phyloP scores from a whole-genome alignment of 2,329 filamentous ascomycete species.

The Xylariaceae sp. region DNA sequence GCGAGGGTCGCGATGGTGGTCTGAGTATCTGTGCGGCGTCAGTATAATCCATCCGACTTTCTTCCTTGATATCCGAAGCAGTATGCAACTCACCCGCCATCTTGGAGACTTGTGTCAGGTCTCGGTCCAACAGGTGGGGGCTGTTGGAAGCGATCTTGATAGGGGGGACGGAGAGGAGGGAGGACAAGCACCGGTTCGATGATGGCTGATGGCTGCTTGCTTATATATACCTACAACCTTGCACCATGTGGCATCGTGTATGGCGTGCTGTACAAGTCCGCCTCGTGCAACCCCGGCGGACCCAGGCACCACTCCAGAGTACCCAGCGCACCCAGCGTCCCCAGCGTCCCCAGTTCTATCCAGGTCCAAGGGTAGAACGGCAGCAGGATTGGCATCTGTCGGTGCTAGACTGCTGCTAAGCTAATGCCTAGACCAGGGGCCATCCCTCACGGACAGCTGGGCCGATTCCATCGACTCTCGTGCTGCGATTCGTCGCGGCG shows the following conservation, averaged over 20 bases:
- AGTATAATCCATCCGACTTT: conserved; percentile 1
- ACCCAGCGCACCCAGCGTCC: no score
- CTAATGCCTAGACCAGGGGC: not conserved
- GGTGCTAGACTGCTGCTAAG: not conserved
- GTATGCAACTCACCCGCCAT: conserved; percentile 13
- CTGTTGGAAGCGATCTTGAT: no score
- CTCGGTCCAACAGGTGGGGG: no score
- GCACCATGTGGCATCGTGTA: no score
- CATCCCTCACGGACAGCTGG: not conserved
- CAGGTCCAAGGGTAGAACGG: not conserved
- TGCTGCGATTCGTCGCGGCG: not conserved
- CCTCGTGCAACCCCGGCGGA: not conserved
- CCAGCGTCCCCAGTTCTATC: not conserved
- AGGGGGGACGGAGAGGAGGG: conserved; percentile 1
- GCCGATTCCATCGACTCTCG: not conserved
- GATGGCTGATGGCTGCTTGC: not conserved
- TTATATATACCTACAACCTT: conserved; percentile 13
- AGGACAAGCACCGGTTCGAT: conserved; percentile 1
- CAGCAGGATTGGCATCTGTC: not conserved
- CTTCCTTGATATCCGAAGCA: not conserved
- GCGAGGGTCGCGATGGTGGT: conserved; percentile 9
- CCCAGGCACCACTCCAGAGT: conserved; percentile 2
- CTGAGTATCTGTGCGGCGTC: conserved; percentile 10
- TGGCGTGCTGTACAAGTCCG: no score
- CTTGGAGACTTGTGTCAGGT: conserved; percentile 1